These are phyloP conservation scores for Microcyclospora tardicrescens DNA, from an alignment of 2,329 filamentous ascomycete species.

Conservation along the genomic window DNA sequence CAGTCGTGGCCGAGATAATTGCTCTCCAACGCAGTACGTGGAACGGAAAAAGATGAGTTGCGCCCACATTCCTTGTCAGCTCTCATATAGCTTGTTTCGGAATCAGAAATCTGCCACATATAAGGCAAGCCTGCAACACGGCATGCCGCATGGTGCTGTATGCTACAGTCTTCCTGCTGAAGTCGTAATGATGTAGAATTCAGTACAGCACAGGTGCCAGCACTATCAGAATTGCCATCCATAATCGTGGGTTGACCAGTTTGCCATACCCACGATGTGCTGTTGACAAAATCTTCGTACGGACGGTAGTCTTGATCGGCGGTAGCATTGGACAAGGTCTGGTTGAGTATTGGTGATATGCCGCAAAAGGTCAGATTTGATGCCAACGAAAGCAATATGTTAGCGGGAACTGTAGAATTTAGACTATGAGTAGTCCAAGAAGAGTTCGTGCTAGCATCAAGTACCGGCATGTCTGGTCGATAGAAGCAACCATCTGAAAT, in stretches of 20 bases:
- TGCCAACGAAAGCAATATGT: slow-evolving; percentile 19
- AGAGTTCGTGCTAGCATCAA: slow-evolving; percentile 34
- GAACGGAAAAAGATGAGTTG: slow-evolving; percentile 41
- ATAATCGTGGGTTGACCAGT: slow-evolving; percentile 42
- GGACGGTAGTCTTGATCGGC: slow-evolving; percentile 35
- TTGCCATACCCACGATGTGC: slow-evolving; percentile 49
- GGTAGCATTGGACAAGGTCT: slow-evolving; percentile 38
- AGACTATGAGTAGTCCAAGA: slow-evolving; percentile 38
- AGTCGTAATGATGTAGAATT: slow-evolving; percentile 42
- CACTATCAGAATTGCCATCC: slow-evolving; percentile 14
- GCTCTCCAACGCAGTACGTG: slow-evolving; percentile 52
- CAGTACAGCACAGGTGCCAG: slow-evolving; percentile 40
- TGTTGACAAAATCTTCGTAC: slow-evolving; percentile 40
- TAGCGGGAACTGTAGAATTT: slow-evolving; percentile 11
- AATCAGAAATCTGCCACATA: slow-evolving; percentile 40
- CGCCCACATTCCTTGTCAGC: slow-evolving; percentile 34
- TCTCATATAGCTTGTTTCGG: slow-evolving; percentile 27
- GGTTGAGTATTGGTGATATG: slow-evolving; percentile 47
- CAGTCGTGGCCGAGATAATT: slow-evolving; percentile 36
- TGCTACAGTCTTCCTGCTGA: slow-evolving; percentile 43
- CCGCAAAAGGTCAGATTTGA: slow-evolving; percentile 43
- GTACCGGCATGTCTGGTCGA: slow-evolving; percentile 24
- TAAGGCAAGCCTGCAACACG: slow-evolving; percentile 42
- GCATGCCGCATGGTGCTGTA: slow-evolving; percentile 42
- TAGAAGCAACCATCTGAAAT: slow-evolving; percentile 44